Evolutionary conservation across 108 stramenopile species (phyloP).

Genomic region (Fistulifera solaris): DNA sequence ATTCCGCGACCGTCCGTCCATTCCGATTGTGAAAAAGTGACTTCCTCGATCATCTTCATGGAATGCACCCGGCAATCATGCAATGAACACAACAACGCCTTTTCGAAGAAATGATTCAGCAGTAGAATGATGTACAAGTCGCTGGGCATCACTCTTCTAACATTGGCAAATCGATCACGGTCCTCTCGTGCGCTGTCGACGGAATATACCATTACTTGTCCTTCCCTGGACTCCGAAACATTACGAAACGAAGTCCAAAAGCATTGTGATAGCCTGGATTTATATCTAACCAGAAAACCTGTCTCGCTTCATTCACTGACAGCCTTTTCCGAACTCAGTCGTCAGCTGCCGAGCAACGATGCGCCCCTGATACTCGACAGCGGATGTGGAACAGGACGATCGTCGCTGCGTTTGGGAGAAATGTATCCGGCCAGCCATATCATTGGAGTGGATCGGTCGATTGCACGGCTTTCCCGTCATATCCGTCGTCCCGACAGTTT

Average conservation of each 20-base stretch:
- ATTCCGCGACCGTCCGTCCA: too few relatives aligned
- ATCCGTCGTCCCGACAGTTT: not conserved
- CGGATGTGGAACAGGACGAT: constrained; percentile 85
- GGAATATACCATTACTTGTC: constrained; percentile 25
- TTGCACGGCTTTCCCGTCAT: constrained; percentile 42
- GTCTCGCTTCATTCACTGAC: constrained; percentile 41
- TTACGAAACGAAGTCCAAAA: constrained; percentile 26
- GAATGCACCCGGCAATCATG: too few relatives aligned
- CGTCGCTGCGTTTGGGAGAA: constrained; percentile 40
- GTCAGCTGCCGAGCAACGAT: not conserved
- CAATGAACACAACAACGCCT: too few relatives aligned
- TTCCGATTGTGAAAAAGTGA: too few relatives aligned
- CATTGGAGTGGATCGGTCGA: constrained; percentile 82
- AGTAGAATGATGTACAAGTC: too few relatives aligned
- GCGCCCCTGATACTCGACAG: constrained; percentile 52
- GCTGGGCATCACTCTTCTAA: too few relatives aligned
- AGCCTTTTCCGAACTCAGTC: constrained; percentile 40
- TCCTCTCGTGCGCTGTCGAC: not conserved
- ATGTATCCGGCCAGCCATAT: constrained; percentile 45
- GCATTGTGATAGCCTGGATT: constrained; percentile 21
- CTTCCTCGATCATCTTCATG: too few relatives aligned
- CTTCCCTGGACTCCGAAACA: constrained; percentile 25
- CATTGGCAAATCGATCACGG: too few relatives aligned
- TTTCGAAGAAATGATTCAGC: too few relatives aligned
- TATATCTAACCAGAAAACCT: constrained; percentile 31